A percentile compares a stretch with the other conserved stretches of the same genome.
phyloP scores from a whole-genome alignment of 441 rosid species.

The Pelargonium cotyledonis region DNA sequence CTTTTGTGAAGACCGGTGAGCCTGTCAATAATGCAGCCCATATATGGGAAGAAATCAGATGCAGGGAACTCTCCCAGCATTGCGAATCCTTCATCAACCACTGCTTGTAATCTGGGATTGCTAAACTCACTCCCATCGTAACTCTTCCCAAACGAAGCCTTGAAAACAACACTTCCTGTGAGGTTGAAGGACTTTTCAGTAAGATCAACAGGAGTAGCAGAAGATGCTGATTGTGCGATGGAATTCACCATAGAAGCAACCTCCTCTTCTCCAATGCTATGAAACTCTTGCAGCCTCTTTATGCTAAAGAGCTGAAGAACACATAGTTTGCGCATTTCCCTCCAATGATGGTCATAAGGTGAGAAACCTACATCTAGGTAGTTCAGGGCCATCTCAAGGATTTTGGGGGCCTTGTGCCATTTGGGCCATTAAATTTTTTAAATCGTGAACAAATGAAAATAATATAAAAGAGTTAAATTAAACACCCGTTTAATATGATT shows the following conservation, averaged over 20 bases:
- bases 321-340: conserved; percentile 34
- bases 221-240: conserved; percentile 26
- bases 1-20: conserved; percentile 31
- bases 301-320: conserved; percentile 39
- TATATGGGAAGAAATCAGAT: conserved; percentile 32
- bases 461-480: too few species aligned
- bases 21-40: conserved; percentile 20
- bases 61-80: conserved; percentile 15
- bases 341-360: conserved; percentile 41
- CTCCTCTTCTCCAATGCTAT: conserved; percentile 40
- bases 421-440: too few species aligned
- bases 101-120: conserved; percentile 19
- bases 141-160: conserved; percentile 33
- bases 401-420: too few species aligned
- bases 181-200: conserved; percentile 28
- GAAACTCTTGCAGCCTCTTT: conserved; percentile 37
- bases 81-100: conserved; percentile 23
- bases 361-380: conserved; percentile 34
- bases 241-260: conserved; percentile 27
- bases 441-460: too few species aligned
- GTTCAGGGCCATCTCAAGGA: too few species aligned
- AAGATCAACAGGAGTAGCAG: conserved; percentile 31
- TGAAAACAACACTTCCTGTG: conserved; percentile 23
- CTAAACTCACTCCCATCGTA: conserved; percentile 31
- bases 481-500: too few species aligned